phyloP scores from a whole-genome alignment of 2,329 filamentous ascomycete genomes.

The Xenoacremonium recifei region DNA sequence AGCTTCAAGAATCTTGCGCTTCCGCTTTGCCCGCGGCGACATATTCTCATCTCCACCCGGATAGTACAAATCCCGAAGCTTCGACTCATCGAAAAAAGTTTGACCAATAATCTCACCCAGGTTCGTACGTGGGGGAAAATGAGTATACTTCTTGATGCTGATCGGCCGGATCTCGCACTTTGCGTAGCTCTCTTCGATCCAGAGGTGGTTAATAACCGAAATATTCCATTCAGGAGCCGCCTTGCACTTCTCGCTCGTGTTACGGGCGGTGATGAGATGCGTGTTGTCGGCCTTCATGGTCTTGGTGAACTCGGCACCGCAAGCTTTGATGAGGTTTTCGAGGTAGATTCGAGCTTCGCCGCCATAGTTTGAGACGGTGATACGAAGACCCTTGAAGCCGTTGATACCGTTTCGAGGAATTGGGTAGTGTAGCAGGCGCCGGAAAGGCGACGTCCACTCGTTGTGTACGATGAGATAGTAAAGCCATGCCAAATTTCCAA shows the following conservation, averaged over 20 bases:
- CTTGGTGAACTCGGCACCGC: conserved; percentile 88
- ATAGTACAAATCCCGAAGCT: conserved; percentile 66
- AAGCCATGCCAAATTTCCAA: conserved; percentile 92
- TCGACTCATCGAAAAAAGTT: conserved; percentile 69
- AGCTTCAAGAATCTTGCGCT: conserved; percentile 48
- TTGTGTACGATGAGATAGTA: conserved; percentile 89
- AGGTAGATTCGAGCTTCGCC: conserved; percentile 92
- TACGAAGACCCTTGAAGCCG: conserved; percentile 72
- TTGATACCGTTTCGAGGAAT: conserved; percentile 73
- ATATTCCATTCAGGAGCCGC: conserved; percentile 93
- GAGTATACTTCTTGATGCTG: conserved; percentile 73
- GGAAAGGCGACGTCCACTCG: conserved; percentile 81
- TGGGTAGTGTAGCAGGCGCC: conserved; percentile 86
- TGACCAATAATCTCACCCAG: conserved; percentile 90
- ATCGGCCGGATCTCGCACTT: conserved; percentile 75
- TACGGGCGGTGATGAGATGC: conserved; percentile 88
- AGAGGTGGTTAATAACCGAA: conserved; percentile 87
- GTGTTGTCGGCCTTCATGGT: conserved; percentile 95
- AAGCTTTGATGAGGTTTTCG: conserved; percentile 82
- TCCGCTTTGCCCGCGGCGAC: conserved; percentile 43
- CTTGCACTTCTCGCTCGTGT: conserved; percentile 86
- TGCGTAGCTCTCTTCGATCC: conserved; percentile 96
- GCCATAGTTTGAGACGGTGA: conserved; percentile 94
- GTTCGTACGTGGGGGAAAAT: conserved; percentile 88
- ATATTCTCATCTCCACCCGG: conserved; percentile 55